These are phyloP conservation scores for Ophiosphaerella narmari DNA, from an alignment of 2,329 filamentous ascomycete genomes.

Conservation along the genomic window DNA sequence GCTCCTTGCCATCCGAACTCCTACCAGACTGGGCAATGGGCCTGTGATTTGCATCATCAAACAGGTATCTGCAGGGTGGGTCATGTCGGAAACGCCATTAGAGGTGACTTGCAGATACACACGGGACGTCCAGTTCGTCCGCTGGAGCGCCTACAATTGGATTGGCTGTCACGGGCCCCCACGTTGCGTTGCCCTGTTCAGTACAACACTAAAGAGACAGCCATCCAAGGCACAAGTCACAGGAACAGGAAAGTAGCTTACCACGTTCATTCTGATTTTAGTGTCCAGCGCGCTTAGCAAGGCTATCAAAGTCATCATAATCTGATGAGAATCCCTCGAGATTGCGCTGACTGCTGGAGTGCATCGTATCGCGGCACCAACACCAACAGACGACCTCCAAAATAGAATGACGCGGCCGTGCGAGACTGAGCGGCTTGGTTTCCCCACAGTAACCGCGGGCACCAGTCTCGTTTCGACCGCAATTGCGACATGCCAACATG, in stretches of 20 bases:
- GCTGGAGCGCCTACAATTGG: conserved; percentile 11
- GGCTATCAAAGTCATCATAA: not conserved
- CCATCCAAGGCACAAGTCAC: conserved; percentile 18
- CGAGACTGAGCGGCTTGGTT: conserved; percentile 14
- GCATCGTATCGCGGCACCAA: conserved; percentile 10
- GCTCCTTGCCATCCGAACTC: conserved; percentile 19
- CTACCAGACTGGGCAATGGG: conserved; percentile 21
- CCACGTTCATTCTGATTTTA: conserved; percentile 17
- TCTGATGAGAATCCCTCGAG: no score
- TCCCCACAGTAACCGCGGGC: conserved; percentile 28
- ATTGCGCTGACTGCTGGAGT: not conserved
- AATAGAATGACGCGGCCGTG: conserved; percentile 13
- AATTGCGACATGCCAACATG: conserved; percentile 23
- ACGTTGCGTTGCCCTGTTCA: conserved; percentile 32
- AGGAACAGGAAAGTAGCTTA: conserved; percentile 27
- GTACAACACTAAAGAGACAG: conserved; percentile 7
- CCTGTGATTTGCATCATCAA: conserved; percentile 21
- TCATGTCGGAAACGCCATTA: conserved; percentile 18
- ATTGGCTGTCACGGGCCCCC: conserved; percentile 26
- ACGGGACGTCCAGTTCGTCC: conserved; percentile 4
- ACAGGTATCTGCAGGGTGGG: conserved; percentile 16
- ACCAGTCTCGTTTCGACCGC: conserved; percentile 27
- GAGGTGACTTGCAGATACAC: conserved; percentile 36
- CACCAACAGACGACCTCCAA: conserved; percentile 12
- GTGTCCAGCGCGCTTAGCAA: conserved; percentile 2